Base-by-base conservation (phyloP, 257 asterid species). In the Solanum pimpinellifolium region DNA sequence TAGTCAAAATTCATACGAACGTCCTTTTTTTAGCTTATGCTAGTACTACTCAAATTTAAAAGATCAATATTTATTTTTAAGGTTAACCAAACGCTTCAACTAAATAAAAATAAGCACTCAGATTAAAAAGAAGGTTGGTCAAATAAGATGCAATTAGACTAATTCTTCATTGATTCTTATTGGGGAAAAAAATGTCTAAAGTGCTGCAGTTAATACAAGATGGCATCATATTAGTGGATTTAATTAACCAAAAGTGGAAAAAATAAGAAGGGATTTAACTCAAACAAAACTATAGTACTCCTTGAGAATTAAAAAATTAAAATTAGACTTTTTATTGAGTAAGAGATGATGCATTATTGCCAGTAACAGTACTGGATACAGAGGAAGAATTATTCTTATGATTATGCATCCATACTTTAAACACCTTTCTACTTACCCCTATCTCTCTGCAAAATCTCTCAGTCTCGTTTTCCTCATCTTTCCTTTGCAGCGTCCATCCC, bases 381-480 rank as follows among this genome's bases (percentile, higher is more conserved):
- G 88, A 87, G 49, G 91, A 29, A 1, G 93, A 84, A 21, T 87
- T 88, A 62, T 91, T 91, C 88, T 95, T 95, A 62, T 95, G 97
- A 87, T 95, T 95, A 33, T 94, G 97, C 97, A 95, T 95, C 98
- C 97, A 94, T 23, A 95, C 98, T 90, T 94, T 94, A 91, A 95
- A 94, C 13, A 95, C 98, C 72, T 94, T 93, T 87, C 98, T 88
- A 83, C 88, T 94, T 35, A 95, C 89, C 90, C 96, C 98, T 21
- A 93, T 47, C 5, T 94, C 91, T 86, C 91, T 86, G 89, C 97
- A 95, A 62, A 94, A 95, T 85, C 91, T 93, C 86, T 95, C 97
- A 14, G 92, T 92, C 88, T 93, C 98, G 69, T 93, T 93, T 37
- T 94, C 96, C 16, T 83, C 86, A 5, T 93, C 96, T 69, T 89